Conservation (phyloP, 208 protist genomes). For the Wallacemonas sp. region DNA sequence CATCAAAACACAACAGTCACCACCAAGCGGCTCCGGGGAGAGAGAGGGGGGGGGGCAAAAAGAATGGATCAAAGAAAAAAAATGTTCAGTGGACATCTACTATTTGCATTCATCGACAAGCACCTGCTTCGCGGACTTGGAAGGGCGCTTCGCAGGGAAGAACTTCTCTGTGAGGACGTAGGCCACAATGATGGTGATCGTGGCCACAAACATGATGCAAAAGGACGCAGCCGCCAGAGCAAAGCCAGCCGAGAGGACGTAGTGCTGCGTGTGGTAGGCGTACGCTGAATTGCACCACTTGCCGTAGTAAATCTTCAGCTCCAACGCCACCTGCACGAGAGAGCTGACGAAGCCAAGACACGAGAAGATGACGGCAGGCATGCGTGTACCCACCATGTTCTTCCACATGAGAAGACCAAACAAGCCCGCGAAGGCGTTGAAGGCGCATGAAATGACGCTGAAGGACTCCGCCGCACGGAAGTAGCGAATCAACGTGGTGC, state of each 20-base stretch:
- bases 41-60: background rate
- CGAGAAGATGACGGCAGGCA: slow-evolving; percentile 46
- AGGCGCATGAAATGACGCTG: slow-evolving; percentile 49
- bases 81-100: background rate
- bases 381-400: slow-evolving; percentile 29
- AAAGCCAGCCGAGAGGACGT: slow-evolving; percentile 61
- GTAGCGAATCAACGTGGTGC: slow-evolving; percentile 22
- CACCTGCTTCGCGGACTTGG: slow-evolving; percentile 43
- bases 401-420: slow-evolving; percentile 54
- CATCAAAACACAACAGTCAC: background rate
- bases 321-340: slow-evolving; percentile 46
- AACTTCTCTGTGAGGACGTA: slow-evolving; percentile 41
- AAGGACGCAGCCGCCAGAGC: slow-evolving; percentile 42
- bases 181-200: slow-evolving; percentile 28
- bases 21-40: no score
- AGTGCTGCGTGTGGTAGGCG: slow-evolving; percentile 48
- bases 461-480: slow-evolving; percentile 54
- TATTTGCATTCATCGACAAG: slow-evolving; percentile 30
- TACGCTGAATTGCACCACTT: slow-evolving; percentile 53
- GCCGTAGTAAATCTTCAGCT: slow-evolving; percentile 66
- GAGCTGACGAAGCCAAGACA: slow-evolving; percentile 31
- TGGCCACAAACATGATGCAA: slow-evolving; percentile 40
- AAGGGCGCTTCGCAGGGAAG: slow-evolving; percentile 40
- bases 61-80: background rate
- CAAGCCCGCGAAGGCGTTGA: slow-evolving; percentile 28